Evolutionary conservation across 176 grass and related monocot species (phyloP).

Genomic region (Pontederia crassipes): DNA sequence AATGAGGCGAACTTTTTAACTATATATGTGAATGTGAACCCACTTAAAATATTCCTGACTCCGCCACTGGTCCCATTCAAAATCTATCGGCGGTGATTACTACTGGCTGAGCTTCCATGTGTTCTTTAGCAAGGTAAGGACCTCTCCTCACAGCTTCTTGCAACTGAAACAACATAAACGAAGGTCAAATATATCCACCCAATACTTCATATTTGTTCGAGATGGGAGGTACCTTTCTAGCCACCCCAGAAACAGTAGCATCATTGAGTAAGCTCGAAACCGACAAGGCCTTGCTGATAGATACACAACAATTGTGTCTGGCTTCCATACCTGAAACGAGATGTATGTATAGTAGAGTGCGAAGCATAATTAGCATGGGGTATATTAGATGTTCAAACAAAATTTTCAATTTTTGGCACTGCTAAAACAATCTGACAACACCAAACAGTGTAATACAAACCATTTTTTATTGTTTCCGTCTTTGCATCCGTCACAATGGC

Average conservation of each 20-base stretch:
- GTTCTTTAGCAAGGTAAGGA: slow-evolving; percentile 56
- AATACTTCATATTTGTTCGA: background rate
- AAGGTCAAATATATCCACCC: background rate
- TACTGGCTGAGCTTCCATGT: slow-evolving; percentile 38
- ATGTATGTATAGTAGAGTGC: background rate
- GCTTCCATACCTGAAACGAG: slow-evolving; percentile 63
- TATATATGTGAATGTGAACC: too few relatives aligned
- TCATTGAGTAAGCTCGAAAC: slow-evolving; percentile 59
- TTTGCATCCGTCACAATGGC: slow-evolving; percentile 53
- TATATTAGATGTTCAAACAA: too few relatives aligned
- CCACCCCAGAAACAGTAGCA: slow-evolving; percentile 34
- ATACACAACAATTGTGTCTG: slow-evolving; percentile 45
- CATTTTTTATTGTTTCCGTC: slow-evolving; percentile 61
- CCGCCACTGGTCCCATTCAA: slow-evolving; percentile 21
- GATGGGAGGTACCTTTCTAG: slow-evolving; percentile 42
- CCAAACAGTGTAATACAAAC: slow-evolving; percentile 19
- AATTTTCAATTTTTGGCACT: too few relatives aligned
- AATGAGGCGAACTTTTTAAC: too few relatives aligned
- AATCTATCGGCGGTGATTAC: slow-evolving; percentile 61
- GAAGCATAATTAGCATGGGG: too few relatives aligned
- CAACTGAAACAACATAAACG: slow-evolving; percentile 33
- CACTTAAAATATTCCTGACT: too few relatives aligned
- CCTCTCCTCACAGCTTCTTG: slow-evolving; percentile 73
- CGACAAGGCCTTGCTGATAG: slow-evolving; percentile 61
- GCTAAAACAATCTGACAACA: too few relatives aligned